These are phyloP conservation scores for Heliamphora exappendiculata DNA, from an alignment of 148 eudicot genomes.

Conservation along the genomic window DNA sequence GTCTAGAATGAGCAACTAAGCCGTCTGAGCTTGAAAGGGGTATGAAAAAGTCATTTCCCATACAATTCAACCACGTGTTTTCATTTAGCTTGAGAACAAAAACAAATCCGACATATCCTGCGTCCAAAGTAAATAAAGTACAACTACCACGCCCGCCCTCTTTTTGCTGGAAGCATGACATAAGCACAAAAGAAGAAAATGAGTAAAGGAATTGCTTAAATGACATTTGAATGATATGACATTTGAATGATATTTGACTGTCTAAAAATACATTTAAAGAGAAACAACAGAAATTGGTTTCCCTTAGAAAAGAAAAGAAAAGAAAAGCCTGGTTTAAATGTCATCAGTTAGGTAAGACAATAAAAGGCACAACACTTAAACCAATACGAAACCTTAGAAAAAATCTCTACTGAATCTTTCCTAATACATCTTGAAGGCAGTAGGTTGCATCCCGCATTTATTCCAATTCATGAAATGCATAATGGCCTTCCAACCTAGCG, in stretches of 20 bases:
- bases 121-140: constrained; percentile 50
- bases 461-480: neutral
- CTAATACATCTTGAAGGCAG: neutral
- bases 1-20: constrained; percentile 13
- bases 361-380: neutral
- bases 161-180: constrained; percentile 46
- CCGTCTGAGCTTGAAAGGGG: constrained; percentile 40
- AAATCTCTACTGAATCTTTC: neutral
- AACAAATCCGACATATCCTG: constrained; percentile 47
- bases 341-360: neutral
- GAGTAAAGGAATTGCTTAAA: neutral
- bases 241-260: too few species aligned
- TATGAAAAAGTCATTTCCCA: constrained; percentile 67
- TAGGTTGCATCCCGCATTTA: neutral
- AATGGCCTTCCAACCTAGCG: neutral
- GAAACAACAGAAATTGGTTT: too few species aligned
- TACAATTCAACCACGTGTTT: constrained; percentile 69
- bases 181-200: neutral
- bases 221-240: too few species aligned
- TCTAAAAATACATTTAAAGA: too few species aligned
- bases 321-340: neutral
- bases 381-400: neutral
- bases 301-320: neutral
- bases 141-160: constrained; percentile 47
- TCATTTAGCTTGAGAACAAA: constrained; percentile 76